Conservation (phyloP, 1,284 basidiomycete genomes). For the Chalciporus sp. region DNA sequence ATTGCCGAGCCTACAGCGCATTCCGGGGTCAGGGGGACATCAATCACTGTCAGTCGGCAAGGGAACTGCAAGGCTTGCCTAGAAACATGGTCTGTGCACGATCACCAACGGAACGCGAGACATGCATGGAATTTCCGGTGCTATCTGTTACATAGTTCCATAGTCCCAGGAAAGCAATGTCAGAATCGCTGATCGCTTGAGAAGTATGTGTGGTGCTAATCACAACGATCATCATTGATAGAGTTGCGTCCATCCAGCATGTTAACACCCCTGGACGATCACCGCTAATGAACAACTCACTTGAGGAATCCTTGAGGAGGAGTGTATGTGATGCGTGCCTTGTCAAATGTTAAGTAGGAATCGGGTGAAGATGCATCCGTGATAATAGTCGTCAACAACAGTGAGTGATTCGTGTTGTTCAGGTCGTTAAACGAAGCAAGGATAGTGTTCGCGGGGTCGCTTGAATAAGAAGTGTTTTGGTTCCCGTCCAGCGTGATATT, state of each 20-base stretch:
- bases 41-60: constrained; percentile 17
- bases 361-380: constrained; percentile 35
- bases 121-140: constrained; percentile 39
- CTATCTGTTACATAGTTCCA: constrained; percentile 47
- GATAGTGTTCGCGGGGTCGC: constrained; percentile 32
- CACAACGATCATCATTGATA: constrained; percentile 24
- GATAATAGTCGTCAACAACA: constrained; percentile 47
- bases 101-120: constrained; percentile 52
- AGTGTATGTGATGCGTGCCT: constrained; percentile 46
- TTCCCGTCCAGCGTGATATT: constrained; percentile 49
- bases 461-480: constrained; percentile 23
- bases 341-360: constrained; percentile 52
- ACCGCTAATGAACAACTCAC: constrained; percentile 29
- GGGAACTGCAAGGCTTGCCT: constrained; percentile 38
- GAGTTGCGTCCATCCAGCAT: constrained; percentile 6
- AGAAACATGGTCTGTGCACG: constrained; percentile 45
- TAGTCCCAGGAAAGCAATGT: constrained; percentile 49
- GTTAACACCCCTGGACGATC: constrained; percentile 3
- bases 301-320: constrained; percentile 30
- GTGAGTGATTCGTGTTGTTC: constrained; percentile 44
- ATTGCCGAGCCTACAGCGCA: constrained; percentile 54
- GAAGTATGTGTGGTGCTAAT: constrained; percentile 41
- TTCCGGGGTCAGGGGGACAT: constrained; percentile 6
- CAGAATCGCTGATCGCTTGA: constrained; percentile 41
- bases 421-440: constrained; percentile 49